phyloP scores from a whole-genome alignment of 768 basidiomycete species.

The Neoboletus subvelutipes region DNA sequence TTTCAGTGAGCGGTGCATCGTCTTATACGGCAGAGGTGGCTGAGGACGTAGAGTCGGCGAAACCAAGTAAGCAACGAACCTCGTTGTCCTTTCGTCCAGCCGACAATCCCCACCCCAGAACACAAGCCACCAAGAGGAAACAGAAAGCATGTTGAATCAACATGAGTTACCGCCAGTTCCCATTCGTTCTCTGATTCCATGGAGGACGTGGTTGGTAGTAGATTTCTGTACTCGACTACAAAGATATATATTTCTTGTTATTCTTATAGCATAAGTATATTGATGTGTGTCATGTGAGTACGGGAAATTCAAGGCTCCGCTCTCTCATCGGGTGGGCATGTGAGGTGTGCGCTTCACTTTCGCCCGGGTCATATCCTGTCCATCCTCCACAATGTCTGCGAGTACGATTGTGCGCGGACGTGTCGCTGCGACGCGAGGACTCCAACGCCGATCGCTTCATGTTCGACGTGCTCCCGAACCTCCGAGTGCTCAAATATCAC shows the following conservation, averaged over 20 bases:
- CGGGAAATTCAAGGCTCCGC: background rate
- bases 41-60: slow-evolving; percentile 28
- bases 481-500: slow-evolving; percentile 50
- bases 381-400: slow-evolving; percentile 7
- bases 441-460: slow-evolving; percentile 22
- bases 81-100: background rate
- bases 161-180: slow-evolving; percentile 5
- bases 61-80: slow-evolving; percentile 27
- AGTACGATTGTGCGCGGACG: slow-evolving; percentile 3
- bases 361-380: background rate
- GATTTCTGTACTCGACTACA: slow-evolving; percentile 23
- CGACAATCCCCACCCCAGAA: slow-evolving; percentile 14
- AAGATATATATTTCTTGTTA: slow-evolving; percentile 29
- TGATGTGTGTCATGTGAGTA: background rate
- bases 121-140: slow-evolving; percentile 25
- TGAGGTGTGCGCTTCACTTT: background rate
- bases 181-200: background rate
- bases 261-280: slow-evolving; percentile 10
- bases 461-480: slow-evolving; percentile 47
- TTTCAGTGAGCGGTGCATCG: slow-evolving; percentile 33
- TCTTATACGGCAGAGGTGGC: slow-evolving; percentile 30
- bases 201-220: slow-evolving; percentile 5
- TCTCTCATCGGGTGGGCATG: background rate
- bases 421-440: background rate
- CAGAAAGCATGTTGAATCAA: slow-evolving; percentile 22